phyloP scores from a whole-genome alignment of 2,329 filamentous ascomycete genomes.

The Fusarium denticulatum region DNA sequence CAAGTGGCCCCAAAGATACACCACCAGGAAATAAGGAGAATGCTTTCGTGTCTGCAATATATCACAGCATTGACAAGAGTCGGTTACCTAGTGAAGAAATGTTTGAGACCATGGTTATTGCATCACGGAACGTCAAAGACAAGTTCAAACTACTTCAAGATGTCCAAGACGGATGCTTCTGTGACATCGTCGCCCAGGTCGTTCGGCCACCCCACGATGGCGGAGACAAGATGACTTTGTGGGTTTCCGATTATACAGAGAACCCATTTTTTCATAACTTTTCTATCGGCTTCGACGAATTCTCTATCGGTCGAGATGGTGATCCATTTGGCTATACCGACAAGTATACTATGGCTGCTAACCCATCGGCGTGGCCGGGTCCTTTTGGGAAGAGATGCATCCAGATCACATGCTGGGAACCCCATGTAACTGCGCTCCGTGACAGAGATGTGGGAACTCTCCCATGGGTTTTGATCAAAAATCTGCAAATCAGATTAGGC shows the following conservation, averaged over 20 bases:
- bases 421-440: constrained; percentile 70
- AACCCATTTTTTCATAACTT: constrained; percentile 71
- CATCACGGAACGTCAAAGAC: constrained; percentile 56
- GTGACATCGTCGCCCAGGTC: constrained; percentile 77
- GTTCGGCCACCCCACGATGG: constrained; percentile 60
- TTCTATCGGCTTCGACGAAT: constrained; percentile 45
- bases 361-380: constrained; percentile 68
- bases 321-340: constrained; percentile 66
- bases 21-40: constrained; percentile 45
- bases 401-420: constrained; percentile 75
- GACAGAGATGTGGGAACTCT: constrained; percentile 62
- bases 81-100: constrained; percentile 54
- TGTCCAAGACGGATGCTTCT: constrained; percentile 65
- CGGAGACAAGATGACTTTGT: constrained; percentile 66
- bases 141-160: constrained; percentile 76
- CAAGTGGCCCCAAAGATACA: constrained; percentile 30
- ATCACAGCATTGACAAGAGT: constrained; percentile 56
- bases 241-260: constrained; percentile 84
- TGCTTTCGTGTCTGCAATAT: constrained; percentile 60
- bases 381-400: constrained; percentile 79
- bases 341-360: constrained; percentile 36
- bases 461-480: constrained; percentile 73
- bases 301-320: constrained; percentile 55
- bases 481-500: constrained; percentile 75
- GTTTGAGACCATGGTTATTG: constrained; percentile 53